Conservation (phyloP, 345 rosid genomes). For the Camelina hispida region DNA sequence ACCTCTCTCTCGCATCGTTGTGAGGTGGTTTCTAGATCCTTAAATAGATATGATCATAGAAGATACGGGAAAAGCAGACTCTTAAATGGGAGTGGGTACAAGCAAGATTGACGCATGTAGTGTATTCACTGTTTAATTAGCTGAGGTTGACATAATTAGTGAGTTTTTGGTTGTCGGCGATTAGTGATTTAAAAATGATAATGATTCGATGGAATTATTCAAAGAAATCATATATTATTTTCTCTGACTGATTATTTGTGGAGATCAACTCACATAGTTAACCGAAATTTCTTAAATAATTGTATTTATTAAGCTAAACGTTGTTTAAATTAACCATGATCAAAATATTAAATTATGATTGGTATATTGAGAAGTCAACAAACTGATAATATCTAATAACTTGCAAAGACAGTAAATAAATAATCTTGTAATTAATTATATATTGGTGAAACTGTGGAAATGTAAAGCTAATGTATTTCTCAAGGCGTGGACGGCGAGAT, state of each 20-base stretch:
- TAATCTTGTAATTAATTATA: neutral
- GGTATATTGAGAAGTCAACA: neutral
- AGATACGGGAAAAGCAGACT: slow-evolving; percentile 11
- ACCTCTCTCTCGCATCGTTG: slow-evolving; percentile 14
- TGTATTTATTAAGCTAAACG: neutral
- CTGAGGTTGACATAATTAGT: neutral
- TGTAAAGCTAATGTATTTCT: neutral
- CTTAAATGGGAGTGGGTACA: slow-evolving; percentile 9
- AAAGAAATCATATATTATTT: neutral
- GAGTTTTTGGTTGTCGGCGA: neutral
- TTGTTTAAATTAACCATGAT: neutral
- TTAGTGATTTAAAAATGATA: neutral
- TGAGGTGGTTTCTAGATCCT: slow-evolving; percentile 19
- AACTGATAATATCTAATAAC: too few species aligned
- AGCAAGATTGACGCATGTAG: slow-evolving; percentile 4
- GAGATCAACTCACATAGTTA: neutral
- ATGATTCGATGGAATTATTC: neutral
- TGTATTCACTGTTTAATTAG: neutral
- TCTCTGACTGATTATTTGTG: neutral
- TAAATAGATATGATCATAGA: slow-evolving; percentile 36
- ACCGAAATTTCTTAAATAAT: neutral
- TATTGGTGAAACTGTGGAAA: slow-evolving; percentile 7
- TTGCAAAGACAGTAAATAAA: neutral
- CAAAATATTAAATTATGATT: neutral
- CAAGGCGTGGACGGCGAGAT: slow-evolving; percentile 12